Evolutionary conservation across 805 yeast species (phyloP).

Genomic region (Ogataea paraovalis): DNA sequence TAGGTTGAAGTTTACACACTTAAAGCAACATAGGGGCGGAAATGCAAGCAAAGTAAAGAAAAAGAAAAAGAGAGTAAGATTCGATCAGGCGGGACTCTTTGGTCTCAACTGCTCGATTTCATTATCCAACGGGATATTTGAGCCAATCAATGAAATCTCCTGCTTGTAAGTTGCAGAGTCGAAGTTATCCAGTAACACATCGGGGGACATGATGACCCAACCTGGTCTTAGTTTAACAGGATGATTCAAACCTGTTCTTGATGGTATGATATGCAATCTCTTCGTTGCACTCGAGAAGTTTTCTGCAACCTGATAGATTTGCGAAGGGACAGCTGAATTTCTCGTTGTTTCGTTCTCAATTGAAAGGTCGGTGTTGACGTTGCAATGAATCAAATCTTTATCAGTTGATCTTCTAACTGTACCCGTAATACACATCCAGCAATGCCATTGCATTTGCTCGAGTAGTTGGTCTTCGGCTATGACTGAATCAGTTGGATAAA

Average conservation of each 20-base stretch:
- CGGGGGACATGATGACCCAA: constrained; percentile 90
- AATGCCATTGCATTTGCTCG: constrained; percentile 86
- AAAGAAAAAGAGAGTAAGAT: background rate
- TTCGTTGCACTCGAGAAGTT: constrained; percentile 81
- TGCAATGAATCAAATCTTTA: constrained; percentile 82
- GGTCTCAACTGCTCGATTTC: constrained; percentile 84
- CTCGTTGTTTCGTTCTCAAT: constrained; percentile 49
- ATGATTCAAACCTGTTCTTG: constrained; percentile 58
- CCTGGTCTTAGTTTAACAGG: constrained; percentile 73
- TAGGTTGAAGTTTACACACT: no score
- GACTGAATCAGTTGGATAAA: constrained; percentile 53
- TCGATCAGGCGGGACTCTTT: constrained; percentile 54
- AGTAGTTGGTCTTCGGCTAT: constrained; percentile 47
- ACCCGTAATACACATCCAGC: constrained; percentile 97
- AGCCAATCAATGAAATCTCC: constrained; percentile 42
- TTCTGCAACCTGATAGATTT: constrained; percentile 78
- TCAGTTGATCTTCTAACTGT: constrained; percentile 86
- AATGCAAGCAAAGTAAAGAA: no score
- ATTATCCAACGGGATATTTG: constrained; percentile 58
- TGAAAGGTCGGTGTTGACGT: constrained; percentile 83
- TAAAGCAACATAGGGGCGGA: no score
- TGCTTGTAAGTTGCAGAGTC: constrained; percentile 40
- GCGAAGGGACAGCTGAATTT: constrained; percentile 61
- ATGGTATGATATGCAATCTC: constrained; percentile 81
- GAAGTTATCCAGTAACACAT: constrained; percentile 71